A percentile compares a stretch with the other conserved stretches of the same genome.
Conservation (phyloP, 148 eudicot species). For the Salicornia ramosissima region DNA sequence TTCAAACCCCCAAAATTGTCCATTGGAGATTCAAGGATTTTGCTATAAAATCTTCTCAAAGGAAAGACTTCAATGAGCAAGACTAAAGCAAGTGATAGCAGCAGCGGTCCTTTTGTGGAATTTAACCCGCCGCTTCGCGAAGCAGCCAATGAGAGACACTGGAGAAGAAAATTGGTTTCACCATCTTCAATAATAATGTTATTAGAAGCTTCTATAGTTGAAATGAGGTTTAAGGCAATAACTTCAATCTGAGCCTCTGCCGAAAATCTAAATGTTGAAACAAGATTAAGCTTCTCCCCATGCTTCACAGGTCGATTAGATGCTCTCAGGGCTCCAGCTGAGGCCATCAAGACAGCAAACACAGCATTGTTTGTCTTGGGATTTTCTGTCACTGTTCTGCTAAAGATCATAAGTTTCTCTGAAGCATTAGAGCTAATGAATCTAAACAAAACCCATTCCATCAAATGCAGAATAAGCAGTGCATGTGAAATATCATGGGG, state of each 20-base stretch:
- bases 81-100: constrained; percentile 59
- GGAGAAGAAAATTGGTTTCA: constrained; percentile 41
- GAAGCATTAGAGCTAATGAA: constrained; percentile 36
- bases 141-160: constrained; percentile 67
- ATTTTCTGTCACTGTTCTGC: constrained; percentile 41
- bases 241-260: constrained; percentile 58
- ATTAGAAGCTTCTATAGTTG: constrained; percentile 26
- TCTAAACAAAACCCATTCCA: constrained; percentile 74
- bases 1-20: constrained; percentile 20
- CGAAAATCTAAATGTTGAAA: constrained; percentile 38
- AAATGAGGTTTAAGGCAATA: constrained; percentile 46
- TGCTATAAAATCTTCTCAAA: constrained; percentile 41
- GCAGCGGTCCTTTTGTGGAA: constrained; percentile 42
- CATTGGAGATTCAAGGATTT: constrained; percentile 33
- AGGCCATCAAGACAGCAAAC: constrained; percentile 66
- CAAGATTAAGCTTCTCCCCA: constrained; percentile 23
- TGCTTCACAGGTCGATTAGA: constrained; percentile 42
- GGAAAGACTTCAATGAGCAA: constrained; percentile 76
- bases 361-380: constrained; percentile 34
- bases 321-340: constrained; percentile 82
- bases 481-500: constrained; percentile 49
- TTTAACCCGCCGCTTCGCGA: constrained; percentile 61
- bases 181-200: constrained; percentile 23
- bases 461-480: constrained; percentile 74
- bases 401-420: constrained; percentile 43